Conservation (phyloP, 495 filamentous ascomycete genomes). For the Xylaria longipes region DNA sequence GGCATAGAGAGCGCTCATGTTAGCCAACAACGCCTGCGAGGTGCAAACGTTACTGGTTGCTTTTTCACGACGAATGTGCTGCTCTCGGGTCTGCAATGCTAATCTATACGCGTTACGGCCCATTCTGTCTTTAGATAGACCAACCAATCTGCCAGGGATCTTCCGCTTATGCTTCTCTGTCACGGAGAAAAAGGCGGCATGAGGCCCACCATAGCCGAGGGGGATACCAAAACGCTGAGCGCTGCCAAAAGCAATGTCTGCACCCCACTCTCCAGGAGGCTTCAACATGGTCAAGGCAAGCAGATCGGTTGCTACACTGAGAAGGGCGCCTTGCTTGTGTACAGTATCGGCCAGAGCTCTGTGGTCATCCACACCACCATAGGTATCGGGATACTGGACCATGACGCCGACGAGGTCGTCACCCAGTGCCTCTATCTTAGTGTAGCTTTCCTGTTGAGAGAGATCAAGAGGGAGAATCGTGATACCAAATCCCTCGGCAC, state of each 20-base stretch:
- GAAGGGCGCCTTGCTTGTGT: constrained; percentile 79
- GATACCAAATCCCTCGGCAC: constrained; percentile 94
- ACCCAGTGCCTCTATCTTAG: constrained; percentile 73
- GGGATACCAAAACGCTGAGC: constrained; percentile 95
- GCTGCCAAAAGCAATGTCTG: constrained; percentile 96
- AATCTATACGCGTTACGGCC: constrained; percentile 86
- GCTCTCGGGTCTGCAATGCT: constrained; percentile 92
- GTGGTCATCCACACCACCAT: constrained; percentile 82
- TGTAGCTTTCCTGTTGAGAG: constrained; percentile 60
- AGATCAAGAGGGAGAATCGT: constrained; percentile 77
- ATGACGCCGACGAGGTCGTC: constrained; percentile 89
- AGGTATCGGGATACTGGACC: constrained; percentile 93
- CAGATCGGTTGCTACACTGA: constrained; percentile 91
- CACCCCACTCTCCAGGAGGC: constrained; percentile 94
- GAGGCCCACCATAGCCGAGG: constrained; percentile 92
- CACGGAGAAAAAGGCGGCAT: constrained; percentile 97
- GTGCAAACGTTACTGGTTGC: constrained; percentile 99
- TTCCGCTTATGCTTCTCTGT: constrained; percentile 93
- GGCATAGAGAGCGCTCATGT: constrained; percentile 98
- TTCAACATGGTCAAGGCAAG: constrained; percentile 88
- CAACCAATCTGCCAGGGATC: constrained; percentile 92
- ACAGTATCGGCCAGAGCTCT: constrained; percentile 73
- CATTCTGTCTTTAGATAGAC: constrained; percentile 89
- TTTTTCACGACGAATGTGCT: constrained; percentile 97
- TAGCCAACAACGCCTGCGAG: constrained; percentile 91